phyloP scores from a whole-genome alignment of 805 yeast genomes.

The Sungouiella thailandica region DNA sequence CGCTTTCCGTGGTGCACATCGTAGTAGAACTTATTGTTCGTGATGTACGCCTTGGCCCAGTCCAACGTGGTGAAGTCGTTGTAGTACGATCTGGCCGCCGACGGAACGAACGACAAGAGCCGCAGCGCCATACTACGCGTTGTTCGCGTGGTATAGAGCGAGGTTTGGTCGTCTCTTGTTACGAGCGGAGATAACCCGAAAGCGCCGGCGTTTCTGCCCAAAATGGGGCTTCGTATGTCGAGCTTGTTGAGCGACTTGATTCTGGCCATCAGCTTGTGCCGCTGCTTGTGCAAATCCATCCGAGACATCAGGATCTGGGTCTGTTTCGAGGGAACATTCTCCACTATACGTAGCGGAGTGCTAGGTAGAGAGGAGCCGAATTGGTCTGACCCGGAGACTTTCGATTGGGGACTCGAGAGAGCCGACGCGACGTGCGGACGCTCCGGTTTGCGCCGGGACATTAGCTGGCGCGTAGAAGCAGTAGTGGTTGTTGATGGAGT shows the following conservation, averaged over 20 bases:
- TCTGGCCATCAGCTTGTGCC: conserved; percentile 2
- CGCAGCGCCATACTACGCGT: conserved; percentile 1
- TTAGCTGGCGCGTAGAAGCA: too few relatives aligned
- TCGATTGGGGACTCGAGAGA: too few relatives aligned
- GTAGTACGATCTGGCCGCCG: conserved; percentile 27
- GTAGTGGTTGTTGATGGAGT: too few relatives aligned
- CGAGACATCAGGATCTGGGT: too few relatives aligned
- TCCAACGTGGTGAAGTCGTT: conserved; percentile 60
- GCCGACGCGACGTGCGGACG: too few relatives aligned
- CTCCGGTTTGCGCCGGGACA: too few relatives aligned
- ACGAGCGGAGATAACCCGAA: not conserved
- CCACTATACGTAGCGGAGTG: too few relatives aligned
- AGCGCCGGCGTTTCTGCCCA: not conserved
- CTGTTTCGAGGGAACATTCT: too few relatives aligned
- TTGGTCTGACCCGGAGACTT: too few relatives aligned
- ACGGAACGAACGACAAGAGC: not conserved
- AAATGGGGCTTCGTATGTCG: conserved; percentile 1
- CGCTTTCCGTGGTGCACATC: conserved; percentile 29
- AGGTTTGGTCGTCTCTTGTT: not conserved
- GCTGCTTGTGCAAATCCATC: too few relatives aligned
- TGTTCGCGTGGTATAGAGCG: conserved; percentile 1
- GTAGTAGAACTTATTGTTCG: conserved; percentile 38
- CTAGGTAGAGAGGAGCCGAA: too few relatives aligned
- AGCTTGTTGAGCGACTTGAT: conserved; percentile 3
- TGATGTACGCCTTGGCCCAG: conserved; percentile 49